Base-by-base conservation (phyloP, 2,329 filamentous ascomycete species). In the Aspergillus aculeatus region DNA sequence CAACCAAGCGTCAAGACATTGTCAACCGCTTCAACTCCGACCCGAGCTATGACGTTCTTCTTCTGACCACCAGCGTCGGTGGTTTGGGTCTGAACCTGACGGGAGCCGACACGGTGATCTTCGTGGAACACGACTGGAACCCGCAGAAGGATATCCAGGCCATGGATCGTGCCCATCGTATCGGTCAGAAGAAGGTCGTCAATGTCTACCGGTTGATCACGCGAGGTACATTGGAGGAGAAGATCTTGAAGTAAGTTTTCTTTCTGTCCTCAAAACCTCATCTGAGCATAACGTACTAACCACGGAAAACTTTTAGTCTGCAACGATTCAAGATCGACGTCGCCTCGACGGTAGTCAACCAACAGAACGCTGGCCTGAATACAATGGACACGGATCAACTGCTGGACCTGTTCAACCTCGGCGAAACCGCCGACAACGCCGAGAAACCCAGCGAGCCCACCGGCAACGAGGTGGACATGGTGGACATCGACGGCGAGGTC, bases 271-370 rank as follows among this genome's bases (percentile, higher is more conserved):
- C 16, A 9, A 11, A 2, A 7, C 9, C 7, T 9, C 26, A 29
- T 29, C 7, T 29, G 54, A 55, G 56, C 59, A 24, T 26, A 19
- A n/a, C 5, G 23, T 54, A 62, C 64, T 71, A 69, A 72, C 62
- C 10, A 11, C 51, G 32, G 10, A 35, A 29, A 16, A 5, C 14
- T 10, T 19, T 52, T 67, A 96, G 90, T 72, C 87, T 99, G 58
- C 95, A 99, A 86, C 89, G 95, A 54, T 99, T 99, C 88, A 99
- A 99, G 83, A 96, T 99, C 71, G 95, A 99, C 75, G 93, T 99
- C 21, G 96, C 95, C 47, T 96, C 90, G 54, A 99, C 96, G 0
- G 95, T 99, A 5, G 96, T 99, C 66, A 99, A 99, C 75, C 95
- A 99, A 78, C 95, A 99, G 79, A 99, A 99, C 69, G 94, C 95